These are phyloP conservation scores for Miamiensis avidus DNA, from an alignment of 169 alveolate genomes.

Conservation along the genomic window DNA sequence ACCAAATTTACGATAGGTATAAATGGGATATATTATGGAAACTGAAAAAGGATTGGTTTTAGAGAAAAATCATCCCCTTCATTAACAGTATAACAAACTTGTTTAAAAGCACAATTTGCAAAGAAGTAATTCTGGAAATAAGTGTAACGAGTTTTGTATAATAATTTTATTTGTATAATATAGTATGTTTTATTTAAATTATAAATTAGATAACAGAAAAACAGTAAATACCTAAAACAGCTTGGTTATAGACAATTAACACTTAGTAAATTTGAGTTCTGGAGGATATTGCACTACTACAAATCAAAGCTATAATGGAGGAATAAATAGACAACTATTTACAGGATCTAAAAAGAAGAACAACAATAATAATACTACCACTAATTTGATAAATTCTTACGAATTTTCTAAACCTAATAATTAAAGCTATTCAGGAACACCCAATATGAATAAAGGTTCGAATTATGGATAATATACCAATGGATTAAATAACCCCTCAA, in stretches of 20 bases:
- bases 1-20: background rate
- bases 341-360: too few species aligned
- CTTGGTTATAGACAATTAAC: background rate
- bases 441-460: background rate
- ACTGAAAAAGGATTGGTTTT: background rate
- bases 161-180: too few species aligned
- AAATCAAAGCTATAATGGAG: too few species aligned
- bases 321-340: too few species aligned
- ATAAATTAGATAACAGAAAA: background rate
- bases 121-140: background rate
- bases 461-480: too few species aligned
- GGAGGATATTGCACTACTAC: too few species aligned
- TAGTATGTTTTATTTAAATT: background rate
- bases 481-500: background rate
- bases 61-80: background rate
- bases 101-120: too few species aligned
- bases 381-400: background rate
- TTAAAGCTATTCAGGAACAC: background rate
- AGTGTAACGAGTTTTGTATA: background rate
- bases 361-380: background rate
- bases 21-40: background rate
- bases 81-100: background rate
- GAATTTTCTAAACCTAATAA: background rate
- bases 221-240: background rate
- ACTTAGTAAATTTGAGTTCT: too few species aligned